Percentiles rank a stretch among this genome's conserved stretches.
These are phyloP conservation scores for Malus sylvestris DNA, from an alignment of 306 rosid genomes.

Conservation along the genomic window DNA sequence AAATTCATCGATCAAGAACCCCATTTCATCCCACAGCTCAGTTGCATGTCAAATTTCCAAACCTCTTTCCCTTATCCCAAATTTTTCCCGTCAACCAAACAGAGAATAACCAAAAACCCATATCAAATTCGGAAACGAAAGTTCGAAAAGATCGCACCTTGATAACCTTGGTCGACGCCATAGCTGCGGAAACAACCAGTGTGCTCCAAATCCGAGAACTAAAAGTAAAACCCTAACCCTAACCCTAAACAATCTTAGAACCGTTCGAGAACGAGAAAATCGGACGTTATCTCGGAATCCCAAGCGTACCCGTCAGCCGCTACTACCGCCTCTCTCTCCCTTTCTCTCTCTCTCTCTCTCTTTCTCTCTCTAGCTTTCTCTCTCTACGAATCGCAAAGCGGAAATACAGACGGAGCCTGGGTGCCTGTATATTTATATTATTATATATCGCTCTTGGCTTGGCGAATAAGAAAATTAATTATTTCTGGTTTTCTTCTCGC, in stretches of 20 bases:
- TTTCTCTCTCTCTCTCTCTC: neutral
- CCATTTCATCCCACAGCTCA: neutral
- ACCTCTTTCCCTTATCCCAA: neutral
- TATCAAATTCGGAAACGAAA: neutral
- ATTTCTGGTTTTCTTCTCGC: slow-evolving; percentile 18
- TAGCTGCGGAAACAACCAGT: slow-evolving; percentile 18
- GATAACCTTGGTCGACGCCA: slow-evolving; percentile 63
- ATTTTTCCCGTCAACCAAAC: neutral
- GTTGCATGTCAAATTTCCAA: neutral
- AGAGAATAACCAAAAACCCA: neutral
- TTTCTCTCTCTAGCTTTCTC: neutral
- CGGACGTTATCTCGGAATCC: neutral
- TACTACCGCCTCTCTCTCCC: neutral
- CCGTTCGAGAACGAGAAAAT: neutral
- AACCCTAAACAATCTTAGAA: neutral
- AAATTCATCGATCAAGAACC: neutral
- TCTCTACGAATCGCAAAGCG: neutral
- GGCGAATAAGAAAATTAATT: slow-evolving; percentile 36
- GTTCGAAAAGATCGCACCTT: slow-evolving; percentile 46
- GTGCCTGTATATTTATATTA: neutral
- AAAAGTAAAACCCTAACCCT: neutral
- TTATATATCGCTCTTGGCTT: slow-evolving; percentile 32
- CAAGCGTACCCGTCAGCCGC: slow-evolving; percentile 38
- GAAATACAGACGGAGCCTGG: neutral
- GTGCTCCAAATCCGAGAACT: neutral